Evolutionary conservation across 306 rosid species (phyloP), one percentile per base, ranked within the genome.

Genomic region (Prunus kanzakura): DNA sequence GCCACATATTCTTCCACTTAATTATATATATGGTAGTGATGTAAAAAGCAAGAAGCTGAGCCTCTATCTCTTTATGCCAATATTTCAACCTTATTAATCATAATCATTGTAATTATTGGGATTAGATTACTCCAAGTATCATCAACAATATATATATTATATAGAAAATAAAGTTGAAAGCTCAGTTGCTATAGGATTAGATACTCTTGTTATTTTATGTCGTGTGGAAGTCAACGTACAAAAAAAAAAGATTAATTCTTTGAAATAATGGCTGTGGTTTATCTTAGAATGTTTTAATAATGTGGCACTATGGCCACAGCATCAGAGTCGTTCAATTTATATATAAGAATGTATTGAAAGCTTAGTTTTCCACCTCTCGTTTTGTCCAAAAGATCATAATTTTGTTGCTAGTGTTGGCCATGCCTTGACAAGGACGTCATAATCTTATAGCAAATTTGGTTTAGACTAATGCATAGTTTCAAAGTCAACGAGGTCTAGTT

Each of bases 231-330:
- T 65, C 74, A 72, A 65, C 61, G 19, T 65, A 66, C 27, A 25
- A 16, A 64, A 16, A 14, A 30, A 8, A 8, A 8, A 20, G 20
- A 20, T 20, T 20, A 35, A 41, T 13, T 56, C 11, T 54, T 54
- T 57, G 43, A 25, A 38, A 4, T n/a, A 18, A 51, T 1, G 61
- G 78, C 29, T 61, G 23, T 71, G 18, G 70, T 63, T 72, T 65
- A 65, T 65, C 56, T 51, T 13, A 22, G n/a, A 16, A 25, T 55
- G 56, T 45, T 65, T 20, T 79, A 64, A 54, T 79, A 64, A 54
- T 0, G 50, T n/a, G 43, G 63, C 78, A 66, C 68, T 8, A 19
- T 12, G 64, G 13, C n/a, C 69, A 51, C 25, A 32, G 7, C 23
- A 47, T 64, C 50, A 19, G 19, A 45, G 20, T 72, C 15, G 38